Base-by-base conservation (phyloP, 1,284 basidiomycete species). In the Tremellales sp. region DNA sequence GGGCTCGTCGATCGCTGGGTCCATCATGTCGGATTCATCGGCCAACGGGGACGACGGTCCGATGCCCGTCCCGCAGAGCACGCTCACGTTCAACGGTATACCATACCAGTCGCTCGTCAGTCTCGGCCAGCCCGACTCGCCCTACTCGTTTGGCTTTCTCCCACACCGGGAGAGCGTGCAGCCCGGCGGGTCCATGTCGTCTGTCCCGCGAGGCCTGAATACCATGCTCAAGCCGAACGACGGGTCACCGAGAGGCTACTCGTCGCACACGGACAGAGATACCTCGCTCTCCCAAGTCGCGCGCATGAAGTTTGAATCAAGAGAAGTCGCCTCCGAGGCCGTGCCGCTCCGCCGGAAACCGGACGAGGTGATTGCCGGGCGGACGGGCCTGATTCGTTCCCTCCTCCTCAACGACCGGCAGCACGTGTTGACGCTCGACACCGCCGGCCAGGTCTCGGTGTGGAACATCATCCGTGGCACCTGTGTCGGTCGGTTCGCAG, bases 371-470 rank as follows among this genome's bases (percentile, higher is more conserved):
- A 85, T 97, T 39, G 60, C 73, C 3, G 94, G 94, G 5, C 81
- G 84, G 37, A 78, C 82, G 47, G 94, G 95, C 4, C 78, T 97
- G 10, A 84, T 95, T 40, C 79, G 93, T 19, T 85, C 83, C 5
- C 75, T 85, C 21, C 77, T 92, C 50, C 76, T 98, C 38, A 97
- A 93, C 69, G 91, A 97, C 65, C 79, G 92, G 31, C 79, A 93
- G 50, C 93, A 97, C 66, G 91, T 86, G 4, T 73, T 99, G 44
- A 91, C 91, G 0, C 84, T 97, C 32, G 87, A 97, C 68, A 92
- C 90, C 0, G 87, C 88, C 8, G 82, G 70, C 33, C 63, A 86
- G 55, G 84, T 98, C 3, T 86, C 85, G 1, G 81, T 93, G 3
- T 98, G 95, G 94, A 87, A 98, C 73, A 82, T 98, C 45, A 77